Conservation (phyloP, 163 green algal species). For the Coccomyxa subellipsoidea region DNA sequence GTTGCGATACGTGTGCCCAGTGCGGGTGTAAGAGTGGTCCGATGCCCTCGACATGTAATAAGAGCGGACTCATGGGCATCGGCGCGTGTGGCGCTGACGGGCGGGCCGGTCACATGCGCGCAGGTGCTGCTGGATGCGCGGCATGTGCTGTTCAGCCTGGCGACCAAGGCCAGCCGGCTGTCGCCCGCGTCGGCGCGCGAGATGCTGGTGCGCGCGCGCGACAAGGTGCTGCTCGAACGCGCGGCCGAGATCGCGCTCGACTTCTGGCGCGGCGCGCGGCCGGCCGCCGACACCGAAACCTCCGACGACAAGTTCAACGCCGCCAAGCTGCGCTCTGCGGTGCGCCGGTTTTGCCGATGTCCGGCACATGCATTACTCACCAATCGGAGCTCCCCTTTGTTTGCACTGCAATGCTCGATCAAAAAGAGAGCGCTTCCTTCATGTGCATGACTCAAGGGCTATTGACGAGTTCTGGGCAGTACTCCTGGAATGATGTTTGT, state of each 20-base stretch:
- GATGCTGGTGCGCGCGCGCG: background rate
- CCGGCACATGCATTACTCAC: background rate
- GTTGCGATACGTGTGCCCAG: background rate
- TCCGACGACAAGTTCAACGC: background rate
- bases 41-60: background rate
- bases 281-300: background rate
- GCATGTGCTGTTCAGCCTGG: slow-evolving; percentile 5
- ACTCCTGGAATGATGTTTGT: too few relatives aligned
- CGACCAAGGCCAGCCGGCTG: background rate
- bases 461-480: too few relatives aligned
- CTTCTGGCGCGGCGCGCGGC: background rate
- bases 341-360: background rate
- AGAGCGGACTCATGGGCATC: background rate
- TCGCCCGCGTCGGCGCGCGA: background rate
- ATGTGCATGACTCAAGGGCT: too few relatives aligned
- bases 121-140: slow-evolving; percentile 3
- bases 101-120: background rate
- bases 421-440: too few relatives aligned
- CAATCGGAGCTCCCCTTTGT: too few relatives aligned
- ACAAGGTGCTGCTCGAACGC: background rate
- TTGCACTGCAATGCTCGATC: too few relatives aligned
- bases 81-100: background rate
- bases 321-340: background rate
- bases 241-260: background rate
- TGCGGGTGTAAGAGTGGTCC: background rate